Evolutionary conservation across 768 basidiomycete species (phyloP), one percentile per base, ranked within the genome.

Genomic region (Leccinum broughii): DNA sequence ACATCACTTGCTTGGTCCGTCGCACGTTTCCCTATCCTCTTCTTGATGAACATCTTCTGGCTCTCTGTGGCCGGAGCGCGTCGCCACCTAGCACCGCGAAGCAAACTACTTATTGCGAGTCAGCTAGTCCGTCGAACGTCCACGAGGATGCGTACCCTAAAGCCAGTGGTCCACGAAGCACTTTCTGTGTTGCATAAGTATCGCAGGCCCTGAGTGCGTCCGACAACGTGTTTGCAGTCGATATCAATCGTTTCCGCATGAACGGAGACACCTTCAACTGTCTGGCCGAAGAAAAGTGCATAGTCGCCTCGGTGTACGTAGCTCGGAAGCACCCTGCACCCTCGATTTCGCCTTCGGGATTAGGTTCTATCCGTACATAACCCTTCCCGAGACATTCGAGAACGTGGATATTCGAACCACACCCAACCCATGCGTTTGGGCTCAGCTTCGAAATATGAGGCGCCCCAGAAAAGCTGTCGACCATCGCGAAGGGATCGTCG

Each of bases 361-460:
- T 66, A 4, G 78, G 81, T 59, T 86, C 83, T 14, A 94, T 77
- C 46, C 86, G 84, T 54, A 94, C 76, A 65, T 82, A 80, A 2
- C 92, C 92, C 62, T 81, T 82, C 13, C 83, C 84, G n/a, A 91
- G 72, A 62, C 87, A 86, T 68, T 92, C 89, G 2, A 95, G 77
- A 8, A 95, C 82, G 71, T 88, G 90, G 15, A 84, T 72, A 37
- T 85, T 81, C 4, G 79, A 77, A 7, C 93, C 91, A 66, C 90
- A 92, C 3, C 85, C 84, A 8, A 96, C 88, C 94, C 94, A 94
- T 6, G 89, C 84, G 64, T 83, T 79, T 20, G 67, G 73, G 63
- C 86, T 93, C 44, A 89, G 59, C 24, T 71, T 72, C 20, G 73
- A 62, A 17, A 90, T 77, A 64, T 87, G 83, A 13, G 87, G 82